These are phyloP conservation scores for Bruguiera parviflora DNA, from an alignment of 345 rosid species.

Conservation along the genomic window DNA sequence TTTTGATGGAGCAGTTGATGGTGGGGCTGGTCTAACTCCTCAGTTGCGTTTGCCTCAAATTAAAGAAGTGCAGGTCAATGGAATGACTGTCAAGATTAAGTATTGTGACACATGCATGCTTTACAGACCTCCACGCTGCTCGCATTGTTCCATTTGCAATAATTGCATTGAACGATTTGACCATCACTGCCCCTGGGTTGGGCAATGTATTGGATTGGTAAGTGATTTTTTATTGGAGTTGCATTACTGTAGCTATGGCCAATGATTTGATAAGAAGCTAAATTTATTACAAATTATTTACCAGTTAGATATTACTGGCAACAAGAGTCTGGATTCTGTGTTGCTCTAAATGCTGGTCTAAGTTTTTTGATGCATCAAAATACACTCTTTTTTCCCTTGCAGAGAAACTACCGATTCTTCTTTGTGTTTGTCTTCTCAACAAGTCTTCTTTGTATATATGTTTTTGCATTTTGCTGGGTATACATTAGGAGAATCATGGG, in stretches of 20 bases:
- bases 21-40: constrained; percentile 34
- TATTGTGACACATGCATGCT: constrained; percentile 39
- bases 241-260: neutral
- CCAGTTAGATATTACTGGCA: neutral
- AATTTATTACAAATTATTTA: neutral
- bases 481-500: constrained; percentile 62
- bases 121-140: constrained; percentile 38
- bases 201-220: constrained; percentile 36
- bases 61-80: constrained; percentile 29
- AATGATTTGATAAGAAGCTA: too few species aligned
- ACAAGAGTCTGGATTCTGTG: too few species aligned
- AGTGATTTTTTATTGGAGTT: constrained; percentile 1
- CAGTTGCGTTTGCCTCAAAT: constrained; percentile 26
- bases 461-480: constrained; percentile 92
- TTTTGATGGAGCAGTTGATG: constrained; percentile 26
- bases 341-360: neutral
- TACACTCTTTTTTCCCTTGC: constrained; percentile 30
- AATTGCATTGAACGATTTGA: constrained; percentile 36
- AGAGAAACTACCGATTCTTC: constrained; percentile 97
- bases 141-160: constrained; percentile 36
- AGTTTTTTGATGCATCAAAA: too few species aligned
- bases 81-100: constrained; percentile 21
- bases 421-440: constrained; percentile 79
- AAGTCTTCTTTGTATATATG: constrained; percentile 79
- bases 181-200: constrained; percentile 41